Evolutionary conservation across 2,329 filamentous ascomycete genomes (phyloP), one percentile per base, ranked within the genome.

Genomic region (Monosporascus sp.): DNA sequence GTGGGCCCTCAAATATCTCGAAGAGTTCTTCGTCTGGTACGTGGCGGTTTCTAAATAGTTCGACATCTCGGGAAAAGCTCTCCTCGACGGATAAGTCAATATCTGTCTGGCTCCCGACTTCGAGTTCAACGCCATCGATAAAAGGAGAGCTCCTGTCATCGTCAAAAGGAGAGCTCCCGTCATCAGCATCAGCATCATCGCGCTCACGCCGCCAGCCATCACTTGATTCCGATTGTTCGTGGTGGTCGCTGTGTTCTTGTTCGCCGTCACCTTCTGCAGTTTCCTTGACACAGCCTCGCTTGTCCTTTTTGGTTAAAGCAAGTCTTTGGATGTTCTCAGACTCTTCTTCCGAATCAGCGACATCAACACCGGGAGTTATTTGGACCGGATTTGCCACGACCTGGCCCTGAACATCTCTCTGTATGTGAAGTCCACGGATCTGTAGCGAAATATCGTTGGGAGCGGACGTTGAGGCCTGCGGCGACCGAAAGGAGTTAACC

Each of bases 41-140:
- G 45, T 58, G 45, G 14, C 48, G 51, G 35, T 55, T 45, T 50
- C 54, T 55, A 27, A 65, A 66, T 6, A 52, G 44, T 6, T 57
- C 39, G 9, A 63, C 47, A 47, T 68, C 65, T 37, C 58, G 55
- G 22, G 48, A 47, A 47, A 68, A 66, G 20, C 51, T 57, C n/a
- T 58, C 58, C 48, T 59, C 35, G 6, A 31, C 46, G 11, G 57
- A 53, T 15, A 53, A 43, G 37, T 59, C 55, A 6, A 50, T 48
- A 49, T 55, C 54, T 6, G 43, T 11, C 17, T 52, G n/a, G 27
- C 25, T 49, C 22, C 50, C 58, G 22, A 44, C 35, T 20, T 62
- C 57, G n/a, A 46, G 48, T 15, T 58, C 51, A 20, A 54, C 47
- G 20, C 27, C 58, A 9, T 58, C 54, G 17, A 59, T 44, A 22